These are phyloP conservation scores for Boletus sp. DNA, from an alignment of 768 basidiomycete species.

Conservation along the genomic window DNA sequence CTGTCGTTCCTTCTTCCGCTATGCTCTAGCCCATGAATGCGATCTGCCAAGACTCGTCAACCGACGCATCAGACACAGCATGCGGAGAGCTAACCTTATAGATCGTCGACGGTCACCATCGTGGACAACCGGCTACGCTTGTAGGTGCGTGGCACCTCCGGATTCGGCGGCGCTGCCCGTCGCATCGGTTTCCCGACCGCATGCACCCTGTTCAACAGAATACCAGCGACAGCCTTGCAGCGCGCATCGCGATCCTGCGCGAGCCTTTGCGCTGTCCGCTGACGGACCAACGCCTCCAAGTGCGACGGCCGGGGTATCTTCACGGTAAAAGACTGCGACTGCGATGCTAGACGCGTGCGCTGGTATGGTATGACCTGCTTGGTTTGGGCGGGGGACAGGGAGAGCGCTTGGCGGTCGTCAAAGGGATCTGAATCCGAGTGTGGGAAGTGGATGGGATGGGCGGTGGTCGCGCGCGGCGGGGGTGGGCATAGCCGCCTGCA, in stretches of 20 bases:
- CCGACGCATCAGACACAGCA: not conserved
- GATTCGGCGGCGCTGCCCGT: constrained; percentile 33
- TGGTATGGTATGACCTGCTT: constrained; percentile 17
- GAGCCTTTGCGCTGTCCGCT: constrained; percentile 31
- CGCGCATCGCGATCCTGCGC: constrained; percentile 40
- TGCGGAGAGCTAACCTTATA: constrained; percentile 15
- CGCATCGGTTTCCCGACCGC: constrained; percentile 53
- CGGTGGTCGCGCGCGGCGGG: constrained; percentile 11
- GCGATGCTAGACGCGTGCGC: constrained; percentile 31
- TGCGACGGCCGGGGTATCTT: constrained; percentile 24
- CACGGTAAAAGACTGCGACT: constrained; percentile 27
- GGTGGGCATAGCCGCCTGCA: constrained; percentile 29
- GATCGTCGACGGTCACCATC: constrained; percentile 46
- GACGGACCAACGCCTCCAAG: constrained; percentile 29
- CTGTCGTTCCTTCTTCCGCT: too few species aligned
- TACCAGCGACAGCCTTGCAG: constrained; percentile 56
- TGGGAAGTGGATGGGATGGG: constrained; percentile 22
- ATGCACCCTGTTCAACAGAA: constrained; percentile 53
- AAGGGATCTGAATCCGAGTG: constrained; percentile 23
- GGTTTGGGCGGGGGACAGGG: constrained; percentile 1
- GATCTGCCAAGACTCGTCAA: constrained; percentile 2
- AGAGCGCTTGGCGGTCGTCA: constrained; percentile 23
- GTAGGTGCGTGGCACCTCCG: constrained; percentile 39
- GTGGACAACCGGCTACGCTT: constrained; percentile 53
- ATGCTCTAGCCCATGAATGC: constrained; percentile 1